A percentile compares a stretch with the other conserved stretches of the same genome.
Conservation (phyloP, 495 filamentous ascomycete species). For the Aspergillus nanangensis region DNA sequence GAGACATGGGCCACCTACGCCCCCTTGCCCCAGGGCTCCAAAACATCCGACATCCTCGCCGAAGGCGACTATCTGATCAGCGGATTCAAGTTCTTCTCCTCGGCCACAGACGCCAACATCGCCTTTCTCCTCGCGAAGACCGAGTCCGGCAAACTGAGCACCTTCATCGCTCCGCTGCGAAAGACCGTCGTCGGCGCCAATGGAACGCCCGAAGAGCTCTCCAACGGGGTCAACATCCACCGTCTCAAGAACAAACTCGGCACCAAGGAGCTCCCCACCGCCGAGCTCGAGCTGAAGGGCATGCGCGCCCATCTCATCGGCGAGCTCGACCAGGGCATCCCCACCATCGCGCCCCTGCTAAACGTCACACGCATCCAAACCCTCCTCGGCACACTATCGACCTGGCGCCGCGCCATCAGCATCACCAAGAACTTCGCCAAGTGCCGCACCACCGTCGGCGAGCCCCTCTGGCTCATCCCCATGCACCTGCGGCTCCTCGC, state of each 20-base stretch:
- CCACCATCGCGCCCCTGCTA: constrained; percentile 60
- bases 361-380: constrained; percentile 67
- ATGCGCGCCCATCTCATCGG: constrained; percentile 65
- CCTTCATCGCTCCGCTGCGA: constrained; percentile 64
- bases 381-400: constrained; percentile 50
- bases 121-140: constrained; percentile 66
- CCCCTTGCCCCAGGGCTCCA: constrained; percentile 11
- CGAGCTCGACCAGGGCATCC: constrained; percentile 56
- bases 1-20: constrained; percentile 58
- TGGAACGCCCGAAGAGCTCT: constrained; percentile 23
- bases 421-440: constrained; percentile 56
- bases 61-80: constrained; percentile 43
- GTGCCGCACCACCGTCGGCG: constrained; percentile 47
- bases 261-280: constrained; percentile 64
- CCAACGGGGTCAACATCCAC: constrained; percentile 64
- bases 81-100: constrained; percentile 78
- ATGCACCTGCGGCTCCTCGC: constrained; percentile 61
- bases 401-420: constrained; percentile 56
- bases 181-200: constrained; percentile 28
- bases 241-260: constrained; percentile 69
- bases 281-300: constrained; percentile 58
- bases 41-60: constrained; percentile 9
- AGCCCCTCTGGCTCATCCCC: constrained; percentile 49
- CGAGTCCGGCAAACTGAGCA: constrained; percentile 47
- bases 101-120: constrained; percentile 67